A percentile compares a stretch with the other conserved stretches of the same genome.
Evolutionary conservation across 2,329 filamentous ascomycete species (phyloP).

Genomic region (Paramyrothecium roridum): DNA sequence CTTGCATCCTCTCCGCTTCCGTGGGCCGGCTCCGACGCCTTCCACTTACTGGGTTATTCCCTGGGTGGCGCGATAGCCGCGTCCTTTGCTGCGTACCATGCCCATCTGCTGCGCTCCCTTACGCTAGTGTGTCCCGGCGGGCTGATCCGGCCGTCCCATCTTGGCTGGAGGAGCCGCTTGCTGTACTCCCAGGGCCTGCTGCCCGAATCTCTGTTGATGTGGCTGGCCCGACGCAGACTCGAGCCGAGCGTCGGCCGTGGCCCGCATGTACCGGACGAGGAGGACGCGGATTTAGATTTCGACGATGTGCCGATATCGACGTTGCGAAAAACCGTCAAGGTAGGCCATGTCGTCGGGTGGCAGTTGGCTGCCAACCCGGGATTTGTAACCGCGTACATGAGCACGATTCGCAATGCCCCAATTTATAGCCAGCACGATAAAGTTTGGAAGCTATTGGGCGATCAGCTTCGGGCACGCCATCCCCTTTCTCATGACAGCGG

Average conservation of each 20-base stretch:
- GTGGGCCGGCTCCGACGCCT: slow-evolving; percentile 54
- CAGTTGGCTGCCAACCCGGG: slow-evolving; percentile 65
- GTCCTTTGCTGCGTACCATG: slow-evolving; percentile 67
- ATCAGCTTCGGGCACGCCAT: slow-evolving; percentile 40
- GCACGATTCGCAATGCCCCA: slow-evolving; percentile 66
- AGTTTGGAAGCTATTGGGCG: slow-evolving; percentile 58
- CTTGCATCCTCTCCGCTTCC: slow-evolving; percentile 59
- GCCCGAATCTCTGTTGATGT: slow-evolving; percentile 55
- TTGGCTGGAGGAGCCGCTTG: slow-evolving; percentile 58
- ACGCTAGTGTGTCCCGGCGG: slow-evolving; percentile 67
- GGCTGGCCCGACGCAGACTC: slow-evolving; percentile 48
- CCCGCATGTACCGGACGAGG: slow-evolving; percentile 34
- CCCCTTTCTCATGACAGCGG: neutral
- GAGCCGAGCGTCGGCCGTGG: slow-evolving; percentile 34
- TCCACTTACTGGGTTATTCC: slow-evolving; percentile 75
- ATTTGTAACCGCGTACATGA: slow-evolving; percentile 69
- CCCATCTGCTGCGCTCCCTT: slow-evolving; percentile 59
- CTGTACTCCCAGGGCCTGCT: slow-evolving; percentile 60
- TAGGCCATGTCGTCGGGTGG: slow-evolving; percentile 65
- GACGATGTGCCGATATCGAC: slow-evolving; percentile 50
- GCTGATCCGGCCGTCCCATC: slow-evolving; percentile 60
- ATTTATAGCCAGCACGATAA: slow-evolving; percentile 57
- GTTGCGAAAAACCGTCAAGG: slow-evolving; percentile 42
- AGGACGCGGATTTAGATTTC: slow-evolving; percentile 37
- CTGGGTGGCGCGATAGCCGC: slow-evolving; percentile 73